Evolutionary conservation across 225 moss, liverwort and hornwort genomes (phyloP).

Genomic region (Pseudoscleropodium purum): DNA sequence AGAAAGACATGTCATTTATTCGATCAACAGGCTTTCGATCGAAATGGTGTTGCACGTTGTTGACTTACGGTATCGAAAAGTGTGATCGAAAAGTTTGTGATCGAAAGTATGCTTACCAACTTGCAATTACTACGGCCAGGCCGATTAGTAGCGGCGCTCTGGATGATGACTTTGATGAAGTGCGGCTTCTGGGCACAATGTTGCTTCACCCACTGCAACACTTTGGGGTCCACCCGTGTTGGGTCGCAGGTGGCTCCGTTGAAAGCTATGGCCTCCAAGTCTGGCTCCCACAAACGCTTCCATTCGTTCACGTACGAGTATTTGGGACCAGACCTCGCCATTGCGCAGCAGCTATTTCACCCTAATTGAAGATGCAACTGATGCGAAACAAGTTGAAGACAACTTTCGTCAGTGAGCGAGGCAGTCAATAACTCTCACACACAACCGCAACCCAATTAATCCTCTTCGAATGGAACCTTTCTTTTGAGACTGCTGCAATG

Average conservation of each 20-base stretch:
- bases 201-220: constrained; percentile 3
- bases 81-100: neutral
- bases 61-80: neutral
- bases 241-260: constrained; percentile 11
- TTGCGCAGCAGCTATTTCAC: neutral
- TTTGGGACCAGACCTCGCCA: neutral
- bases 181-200: neutral
- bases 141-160: neutral
- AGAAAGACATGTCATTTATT: neutral
- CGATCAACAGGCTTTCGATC: neutral
- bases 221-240: constrained; percentile 15
- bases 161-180: constrained; percentile 19
- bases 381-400: neutral
- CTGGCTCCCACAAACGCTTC: constrained; percentile 16
- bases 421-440: neutral
- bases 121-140: neutral
- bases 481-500: neutral
- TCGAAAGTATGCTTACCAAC: neutral
- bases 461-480: neutral
- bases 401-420: neutral
- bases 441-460: neutral
- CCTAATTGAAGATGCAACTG: neutral
- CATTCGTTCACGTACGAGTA: constrained; percentile 8
- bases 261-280: constrained; percentile 18
- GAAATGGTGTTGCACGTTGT: neutral